Conservation (phyloP, 805 yeast species). For the Kuraishia borneana region DNA sequence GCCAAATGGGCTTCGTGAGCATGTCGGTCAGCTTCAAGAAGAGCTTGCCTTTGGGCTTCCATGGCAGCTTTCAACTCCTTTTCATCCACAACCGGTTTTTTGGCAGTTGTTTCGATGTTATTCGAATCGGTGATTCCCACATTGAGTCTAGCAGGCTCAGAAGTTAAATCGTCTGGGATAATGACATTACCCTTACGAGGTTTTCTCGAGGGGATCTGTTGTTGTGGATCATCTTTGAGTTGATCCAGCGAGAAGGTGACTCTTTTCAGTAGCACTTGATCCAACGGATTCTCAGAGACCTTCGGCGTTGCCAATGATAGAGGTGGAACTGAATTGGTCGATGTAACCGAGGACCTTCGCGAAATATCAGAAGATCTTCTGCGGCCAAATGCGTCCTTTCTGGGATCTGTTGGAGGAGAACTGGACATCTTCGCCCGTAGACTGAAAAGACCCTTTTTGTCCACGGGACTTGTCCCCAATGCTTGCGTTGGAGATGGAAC, state of each 20-base stretch:
- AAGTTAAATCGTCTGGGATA: conserved; percentile 55
- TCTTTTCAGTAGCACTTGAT: conserved; percentile 25
- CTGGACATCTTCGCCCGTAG: conserved; percentile 5
- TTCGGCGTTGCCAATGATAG: conserved; percentile 3
- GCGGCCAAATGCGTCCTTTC: neutral
- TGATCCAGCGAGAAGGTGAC: conserved; percentile 41
- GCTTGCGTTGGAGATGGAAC: neutral
- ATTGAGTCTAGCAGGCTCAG: conserved; percentile 52
- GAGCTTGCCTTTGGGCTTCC: conserved; percentile 44
- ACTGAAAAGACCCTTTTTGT: conserved; percentile 10
- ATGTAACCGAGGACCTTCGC: conserved; percentile 2
- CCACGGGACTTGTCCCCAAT: conserved; percentile 5
- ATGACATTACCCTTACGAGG: conserved; percentile 44
- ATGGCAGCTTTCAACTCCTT: conserved; percentile 43
- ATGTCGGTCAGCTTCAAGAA: conserved; percentile 56
- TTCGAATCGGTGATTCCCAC: conserved; percentile 53
- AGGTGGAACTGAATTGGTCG: conserved; percentile 2
- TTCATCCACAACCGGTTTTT: conserved; percentile 23
- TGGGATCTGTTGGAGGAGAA: neutral
- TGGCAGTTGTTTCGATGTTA: conserved; percentile 16
- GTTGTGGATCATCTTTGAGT: conserved; percentile 43
- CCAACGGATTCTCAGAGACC: conserved; percentile 9
- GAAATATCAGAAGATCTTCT: neutral
- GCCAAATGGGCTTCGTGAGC: conserved; percentile 68
- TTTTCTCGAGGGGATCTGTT: conserved; percentile 46